Conservation (phyloP, 2,329 filamentous ascomycete genomes). For the Fusarium beomiforme region DNA sequence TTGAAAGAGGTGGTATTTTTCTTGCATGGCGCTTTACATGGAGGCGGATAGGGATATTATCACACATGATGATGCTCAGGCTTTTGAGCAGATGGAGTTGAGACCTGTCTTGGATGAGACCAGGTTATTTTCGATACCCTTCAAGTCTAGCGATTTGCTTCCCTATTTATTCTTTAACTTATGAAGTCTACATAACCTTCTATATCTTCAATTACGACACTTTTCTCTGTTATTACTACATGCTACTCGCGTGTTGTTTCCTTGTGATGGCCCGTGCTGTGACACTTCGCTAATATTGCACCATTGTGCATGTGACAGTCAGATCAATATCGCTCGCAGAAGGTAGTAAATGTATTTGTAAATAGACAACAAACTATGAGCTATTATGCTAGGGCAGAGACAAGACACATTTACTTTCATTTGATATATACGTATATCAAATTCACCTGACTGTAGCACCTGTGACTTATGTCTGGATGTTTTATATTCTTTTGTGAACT, state of each 20-base stretch:
- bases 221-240: not conserved
- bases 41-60: slow-evolving; percentile 10
- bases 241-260: not conserved
- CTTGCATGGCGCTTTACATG: slow-evolving; percentile 29
- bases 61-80: slow-evolving; percentile 28
- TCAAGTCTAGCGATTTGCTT: slow-evolving; percentile 35
- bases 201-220: not conserved
- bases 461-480: no score
- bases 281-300: not conserved
- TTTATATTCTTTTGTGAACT: not conserved
- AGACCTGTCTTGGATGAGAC: slow-evolving; percentile 37
- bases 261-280: slow-evolving; percentile 7
- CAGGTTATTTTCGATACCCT: slow-evolving; percentile 44
- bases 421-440: not conserved
- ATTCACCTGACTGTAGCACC: not conserved
- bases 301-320: slow-evolving; percentile 22
- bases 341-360: not conserved
- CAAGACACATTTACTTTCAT: not conserved
- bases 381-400: not conserved
- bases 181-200: not conserved
- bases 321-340: not conserved
- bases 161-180: slow-evolving; percentile 1
- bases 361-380: not conserved
- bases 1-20: slow-evolving; percentile 19
- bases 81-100: slow-evolving; percentile 39